These are phyloP conservation scores for Balakata baccata DNA, from an alignment of 345 rosid species.

Conservation along the genomic window DNA sequence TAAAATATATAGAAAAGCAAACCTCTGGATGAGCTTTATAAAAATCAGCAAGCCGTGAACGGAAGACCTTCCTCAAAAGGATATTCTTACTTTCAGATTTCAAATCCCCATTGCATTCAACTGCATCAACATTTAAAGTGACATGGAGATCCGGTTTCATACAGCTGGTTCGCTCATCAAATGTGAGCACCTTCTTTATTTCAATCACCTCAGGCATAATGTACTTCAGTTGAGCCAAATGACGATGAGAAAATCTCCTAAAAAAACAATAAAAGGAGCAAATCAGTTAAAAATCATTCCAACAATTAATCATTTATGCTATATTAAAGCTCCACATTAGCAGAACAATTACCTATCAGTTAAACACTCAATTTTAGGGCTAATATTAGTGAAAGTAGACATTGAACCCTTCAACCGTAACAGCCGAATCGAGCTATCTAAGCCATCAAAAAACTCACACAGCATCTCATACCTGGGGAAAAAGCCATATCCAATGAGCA, in stretches of 20 bases:
- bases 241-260: slow-evolving; percentile 72
- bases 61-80: slow-evolving; percentile 56
- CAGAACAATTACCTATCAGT: slow-evolving; percentile 54
- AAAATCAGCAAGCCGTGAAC: slow-evolving; percentile 53
- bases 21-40: slow-evolving; percentile 71
- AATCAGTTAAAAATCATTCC: no score
- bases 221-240: slow-evolving; percentile 73
- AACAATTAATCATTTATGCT: not conserved
- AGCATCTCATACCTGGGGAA: slow-evolving; percentile 51
- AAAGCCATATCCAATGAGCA: not conserved
- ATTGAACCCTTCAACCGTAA: slow-evolving; percentile 50
- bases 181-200: slow-evolving; percentile 47
- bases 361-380: slow-evolving; percentile 52
- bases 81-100: slow-evolving; percentile 45
- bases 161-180: slow-evolving; percentile 66
- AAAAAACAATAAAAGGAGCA: not conserved
- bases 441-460: slow-evolving; percentile 58
- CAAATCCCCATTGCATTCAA: slow-evolving; percentile 31
- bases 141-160: slow-evolving; percentile 85
- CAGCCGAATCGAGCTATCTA: slow-evolving; percentile 57
- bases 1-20: not conserved
- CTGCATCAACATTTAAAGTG: slow-evolving; percentile 46
- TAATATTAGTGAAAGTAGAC: slow-evolving; percentile 52
- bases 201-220: slow-evolving; percentile 78
- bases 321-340: not conserved